Percentiles rank a stretch among this genome's conserved stretches.
Evolutionary conservation across 768 basidiomycete species (phyloP).

Genomic region (Suillus americanus): DNA sequence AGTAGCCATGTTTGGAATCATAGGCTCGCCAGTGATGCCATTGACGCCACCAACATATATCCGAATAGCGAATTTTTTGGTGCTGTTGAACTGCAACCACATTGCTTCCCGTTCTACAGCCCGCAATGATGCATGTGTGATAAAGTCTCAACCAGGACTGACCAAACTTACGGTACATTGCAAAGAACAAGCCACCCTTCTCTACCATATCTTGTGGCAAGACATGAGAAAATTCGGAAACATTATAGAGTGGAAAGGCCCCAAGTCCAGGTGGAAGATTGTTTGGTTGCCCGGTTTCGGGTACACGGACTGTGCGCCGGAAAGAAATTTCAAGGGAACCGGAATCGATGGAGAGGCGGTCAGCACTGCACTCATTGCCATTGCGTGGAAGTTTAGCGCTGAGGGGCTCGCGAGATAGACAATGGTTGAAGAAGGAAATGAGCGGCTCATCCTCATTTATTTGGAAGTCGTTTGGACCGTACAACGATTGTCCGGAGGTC

Average conservation of each 20-base stretch:
- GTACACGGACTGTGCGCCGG: background rate
- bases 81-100: conserved; percentile 26
- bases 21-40: conserved; percentile 23
- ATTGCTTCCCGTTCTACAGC: conserved; percentile 30
- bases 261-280: conserved; percentile 1
- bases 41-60: conserved; percentile 31
- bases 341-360: background rate
- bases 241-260: conserved; percentile 14
- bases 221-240: conserved; percentile 10
- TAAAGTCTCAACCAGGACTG: background rate
- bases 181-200: conserved; percentile 28
- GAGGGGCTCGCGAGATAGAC: background rate
- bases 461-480: background rate
- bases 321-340: background rate
- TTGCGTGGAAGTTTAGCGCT: background rate
- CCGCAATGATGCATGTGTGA: conserved; percentile 15
- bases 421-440: background rate
- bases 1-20: background rate
- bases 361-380: background rate
- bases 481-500: background rate
- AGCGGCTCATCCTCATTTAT: background rate
- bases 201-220: conserved; percentile 19
- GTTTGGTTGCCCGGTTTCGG: background rate
- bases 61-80: conserved; percentile 20
- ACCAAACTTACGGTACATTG: conserved; percentile 10